Base-by-base conservation (phyloP, 768 basidiomycete species). In the Lenzites betulinus region DNA sequence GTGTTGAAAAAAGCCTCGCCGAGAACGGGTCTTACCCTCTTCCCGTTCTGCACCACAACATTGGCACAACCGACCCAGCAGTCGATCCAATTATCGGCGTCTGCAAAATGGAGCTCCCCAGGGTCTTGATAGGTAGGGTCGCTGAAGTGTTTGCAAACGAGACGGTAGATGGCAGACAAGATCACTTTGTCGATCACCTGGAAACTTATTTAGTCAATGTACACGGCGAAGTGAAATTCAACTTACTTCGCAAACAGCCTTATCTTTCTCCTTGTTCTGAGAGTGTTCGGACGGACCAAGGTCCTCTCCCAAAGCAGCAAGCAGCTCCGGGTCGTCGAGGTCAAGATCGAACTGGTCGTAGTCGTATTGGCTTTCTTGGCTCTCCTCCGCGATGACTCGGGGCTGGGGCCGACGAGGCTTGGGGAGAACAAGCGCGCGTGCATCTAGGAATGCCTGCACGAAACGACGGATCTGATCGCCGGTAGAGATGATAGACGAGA, bases 351-450 rank as follows among this genome's bases (percentile, higher is more conserved):
- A 67, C 44, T 77, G 75, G 16, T 81, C 84, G 63, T 85, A 93
- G 53, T 88, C 85, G 57, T 93, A 90, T 67, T 95, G 91, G 63
- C 88, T 92, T 61, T 93, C 92, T 66, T 84, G 83, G 44, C 79
- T 81, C 38, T 82, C 82, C 18, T 69, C 70, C 13, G 56, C 8
- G 15, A 71, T 61, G 4, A 69, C 59, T 7, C 73, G 74, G 1
- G 47, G 52, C 0, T 46, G 62, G 1, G 73, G 78, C 28, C 73
- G 70, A 0, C 78, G 80, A 20, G 72, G 72, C 46, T 56, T 66
- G 11, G 84, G 85, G 26, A 89, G 65, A 30, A 79, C 79, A 13
- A 63, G 71, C 13, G 73, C 68, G 35, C 91, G 80, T 18, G 79
- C 81, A 58, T 86, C 75, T 12, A 95, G 79, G 67, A 91, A 87